A percentile compares a stretch with the other conserved stretches of the same genome.
These are phyloP conservation scores for Calonectria fujianensis DNA, from an alignment of 2,329 filamentous ascomycete genomes.

Conservation along the genomic window DNA sequence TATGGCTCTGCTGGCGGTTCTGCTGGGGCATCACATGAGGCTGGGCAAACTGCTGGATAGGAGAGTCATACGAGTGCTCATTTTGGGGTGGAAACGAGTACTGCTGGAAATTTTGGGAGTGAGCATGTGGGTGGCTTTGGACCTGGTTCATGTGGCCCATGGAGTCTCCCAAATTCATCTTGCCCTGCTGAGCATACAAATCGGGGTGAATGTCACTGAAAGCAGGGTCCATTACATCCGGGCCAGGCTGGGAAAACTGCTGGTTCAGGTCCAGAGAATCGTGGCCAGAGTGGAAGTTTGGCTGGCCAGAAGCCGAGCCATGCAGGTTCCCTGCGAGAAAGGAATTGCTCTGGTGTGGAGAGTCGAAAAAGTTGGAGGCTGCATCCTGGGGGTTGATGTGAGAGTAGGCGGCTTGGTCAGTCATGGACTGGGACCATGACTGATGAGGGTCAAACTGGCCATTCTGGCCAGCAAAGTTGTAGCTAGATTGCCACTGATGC, in stretches of 20 bases:
- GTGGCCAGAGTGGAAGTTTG: conserved; percentile 58
- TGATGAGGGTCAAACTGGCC: conserved; percentile 63
- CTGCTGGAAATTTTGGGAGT: conserved; percentile 58
- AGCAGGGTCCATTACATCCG: conserved; percentile 62
- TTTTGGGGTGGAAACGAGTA: conserved; percentile 60
- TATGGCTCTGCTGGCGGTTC: conserved; percentile 58
- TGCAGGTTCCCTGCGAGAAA: conserved; percentile 58
- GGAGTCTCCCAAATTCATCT: conserved; percentile 55
- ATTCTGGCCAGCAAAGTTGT: conserved; percentile 58
- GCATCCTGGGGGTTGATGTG: conserved; percentile 58
- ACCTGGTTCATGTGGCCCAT: conserved; percentile 58
- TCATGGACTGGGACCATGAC: conserved; percentile 61
- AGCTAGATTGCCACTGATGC: conserved; percentile 61
- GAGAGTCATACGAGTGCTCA: conserved; percentile 58
- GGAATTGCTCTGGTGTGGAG: conserved; percentile 57
- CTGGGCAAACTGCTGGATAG: conserved; percentile 58
- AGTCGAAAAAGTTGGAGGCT: conserved; percentile 60
- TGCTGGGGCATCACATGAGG: conserved; percentile 59
- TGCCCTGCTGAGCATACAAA: conserved; percentile 61
- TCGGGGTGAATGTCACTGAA: conserved; percentile 62
- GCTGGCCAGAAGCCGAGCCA: conserved; percentile 54
- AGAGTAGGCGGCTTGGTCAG: conserved; percentile 59
- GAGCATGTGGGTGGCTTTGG: conserved; percentile 57
- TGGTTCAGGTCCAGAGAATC: conserved; percentile 58
- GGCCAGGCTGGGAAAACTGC: conserved; percentile 58